These are phyloP conservation scores for Quaeritorhiza haematococci DNA, from an alignment of 371 early-diverging fungal genomes.

Conservation along the genomic window DNA sequence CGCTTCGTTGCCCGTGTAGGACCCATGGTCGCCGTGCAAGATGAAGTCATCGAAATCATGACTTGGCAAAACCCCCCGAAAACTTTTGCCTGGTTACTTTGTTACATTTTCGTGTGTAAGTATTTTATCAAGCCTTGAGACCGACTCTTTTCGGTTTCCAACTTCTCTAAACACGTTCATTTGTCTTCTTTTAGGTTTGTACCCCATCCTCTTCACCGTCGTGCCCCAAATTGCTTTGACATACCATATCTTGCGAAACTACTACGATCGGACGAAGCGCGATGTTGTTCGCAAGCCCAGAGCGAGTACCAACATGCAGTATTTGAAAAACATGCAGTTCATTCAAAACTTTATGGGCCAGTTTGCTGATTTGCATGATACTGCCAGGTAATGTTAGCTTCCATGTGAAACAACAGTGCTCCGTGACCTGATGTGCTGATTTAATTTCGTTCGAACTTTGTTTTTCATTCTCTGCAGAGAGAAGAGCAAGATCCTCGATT, in stretches of 20 bases:
- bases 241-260: constrained; percentile 27
- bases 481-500: constrained; percentile 16
- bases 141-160: neutral
- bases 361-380: constrained; percentile 31
- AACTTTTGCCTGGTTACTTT: constrained; percentile 24
- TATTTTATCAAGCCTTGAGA: neutral
- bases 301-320: constrained; percentile 22
- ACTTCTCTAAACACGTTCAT: neutral
- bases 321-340: constrained; percentile 40
- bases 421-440: too few species aligned
- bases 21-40: constrained; percentile 30
- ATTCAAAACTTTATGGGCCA: constrained; percentile 50
- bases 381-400: too few species aligned
- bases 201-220: constrained; percentile 33
- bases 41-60: constrained; percentile 30
- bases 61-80: constrained; percentile 40
- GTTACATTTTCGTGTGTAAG: constrained; percentile 33
- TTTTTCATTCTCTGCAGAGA: too few species aligned
- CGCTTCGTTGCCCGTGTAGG: constrained; percentile 32
- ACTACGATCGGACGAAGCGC: constrained; percentile 26
- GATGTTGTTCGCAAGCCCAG: constrained; percentile 14
- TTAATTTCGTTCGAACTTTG: too few species aligned
- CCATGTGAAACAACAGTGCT: too few species aligned
- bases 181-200: constrained; percentile 19
- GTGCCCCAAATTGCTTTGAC: constrained; percentile 34